Evolutionary conservation across 106 monocot species (phyloP).

Genomic region (Narthecium ossifragum): DNA sequence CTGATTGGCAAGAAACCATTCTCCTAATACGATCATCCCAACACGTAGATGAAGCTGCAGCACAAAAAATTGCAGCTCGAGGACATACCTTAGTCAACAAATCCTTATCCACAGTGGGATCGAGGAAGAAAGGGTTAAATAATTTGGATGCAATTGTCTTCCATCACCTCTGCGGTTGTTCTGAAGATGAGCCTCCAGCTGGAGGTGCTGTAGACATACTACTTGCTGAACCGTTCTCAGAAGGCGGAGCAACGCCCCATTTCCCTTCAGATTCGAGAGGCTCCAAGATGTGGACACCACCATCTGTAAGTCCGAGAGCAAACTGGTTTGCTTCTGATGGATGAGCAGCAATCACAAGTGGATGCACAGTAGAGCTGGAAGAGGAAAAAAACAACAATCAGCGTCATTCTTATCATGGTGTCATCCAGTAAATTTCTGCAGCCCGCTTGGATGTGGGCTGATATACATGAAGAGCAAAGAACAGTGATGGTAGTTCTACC

Average conservation of each 20-base stretch:
- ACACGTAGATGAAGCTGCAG: neutral
- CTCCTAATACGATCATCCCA: too few species aligned
- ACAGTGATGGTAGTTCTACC: too few species aligned
- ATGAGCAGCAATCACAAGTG: constrained; percentile 73
- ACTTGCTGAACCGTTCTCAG: constrained; percentile 63
- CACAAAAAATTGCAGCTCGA: neutral
- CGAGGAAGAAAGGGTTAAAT: neutral
- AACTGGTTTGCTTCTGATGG: constrained; percentile 77
- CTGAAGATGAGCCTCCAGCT: constrained; percentile 52
- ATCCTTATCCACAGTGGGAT: neutral
- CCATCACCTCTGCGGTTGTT: constrained; percentile 53
- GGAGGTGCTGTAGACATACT: constrained; percentile 38
- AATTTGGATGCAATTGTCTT: neutral
- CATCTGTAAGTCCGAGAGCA: constrained; percentile 81
- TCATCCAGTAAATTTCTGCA: too few species aligned
- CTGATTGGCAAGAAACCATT: too few species aligned
- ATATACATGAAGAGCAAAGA: too few species aligned
- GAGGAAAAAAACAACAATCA: neutral
- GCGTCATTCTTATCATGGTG: too few species aligned
- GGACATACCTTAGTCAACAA: neutral
- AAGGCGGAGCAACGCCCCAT: constrained; percentile 67
- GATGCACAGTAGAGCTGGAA: constrained; percentile 42
- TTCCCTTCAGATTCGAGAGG: constrained; percentile 86
- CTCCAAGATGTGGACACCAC: constrained; percentile 70
- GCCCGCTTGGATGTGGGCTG: too few species aligned